A percentile compares a stretch with the other conserved stretches of the same genome.
phyloP scores from a whole-genome alignment of 108 stramenopile genomes.

The Cyclotella choctawhatcheeana region DNA sequence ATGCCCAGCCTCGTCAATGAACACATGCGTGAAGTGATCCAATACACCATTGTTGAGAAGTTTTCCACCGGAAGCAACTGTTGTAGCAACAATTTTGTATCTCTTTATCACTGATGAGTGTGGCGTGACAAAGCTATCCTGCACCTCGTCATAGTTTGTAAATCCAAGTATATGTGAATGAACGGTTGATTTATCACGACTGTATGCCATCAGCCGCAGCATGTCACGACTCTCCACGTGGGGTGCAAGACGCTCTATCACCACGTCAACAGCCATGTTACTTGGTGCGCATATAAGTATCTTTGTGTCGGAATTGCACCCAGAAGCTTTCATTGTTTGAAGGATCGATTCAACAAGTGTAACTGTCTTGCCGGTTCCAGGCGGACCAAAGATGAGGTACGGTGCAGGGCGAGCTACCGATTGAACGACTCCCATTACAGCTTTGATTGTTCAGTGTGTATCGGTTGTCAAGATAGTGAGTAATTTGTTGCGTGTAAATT shows the following conservation, averaged over 20 bases:
- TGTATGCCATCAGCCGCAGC: constrained; percentile 58
- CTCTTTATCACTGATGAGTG: constrained; percentile 17
- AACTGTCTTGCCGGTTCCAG: constrained; percentile 64
- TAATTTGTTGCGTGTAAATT: too few relatives aligned
- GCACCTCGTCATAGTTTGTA: constrained; percentile 33
- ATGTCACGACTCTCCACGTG: constrained; percentile 53
- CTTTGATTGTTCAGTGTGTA: too few relatives aligned
- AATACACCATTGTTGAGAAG: constrained; percentile 46
- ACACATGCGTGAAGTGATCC: constrained; percentile 59
- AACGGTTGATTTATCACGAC: constrained; percentile 45
- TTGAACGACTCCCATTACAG: constrained; percentile 43
- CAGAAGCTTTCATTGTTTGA: constrained; percentile 43
- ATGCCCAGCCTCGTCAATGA: constrained; percentile 79
- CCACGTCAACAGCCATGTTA: constrained; percentile 68
- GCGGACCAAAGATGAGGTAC: constrained; percentile 72
- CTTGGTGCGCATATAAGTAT: constrained; percentile 65
- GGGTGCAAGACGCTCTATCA: constrained; percentile 54
- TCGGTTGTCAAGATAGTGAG: too few relatives aligned
- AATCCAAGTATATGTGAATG: constrained; percentile 40
- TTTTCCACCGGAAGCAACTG: constrained; percentile 52
- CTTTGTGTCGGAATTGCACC: constrained; percentile 31
- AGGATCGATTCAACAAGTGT: constrained; percentile 67
- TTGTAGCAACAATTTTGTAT: constrained; percentile 52
- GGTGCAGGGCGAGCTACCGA: constrained; percentile 52
- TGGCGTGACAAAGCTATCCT: constrained; percentile 30